Conservation (phyloP, 257 asterid genomes). For the Orobanche coerulescens region DNA sequence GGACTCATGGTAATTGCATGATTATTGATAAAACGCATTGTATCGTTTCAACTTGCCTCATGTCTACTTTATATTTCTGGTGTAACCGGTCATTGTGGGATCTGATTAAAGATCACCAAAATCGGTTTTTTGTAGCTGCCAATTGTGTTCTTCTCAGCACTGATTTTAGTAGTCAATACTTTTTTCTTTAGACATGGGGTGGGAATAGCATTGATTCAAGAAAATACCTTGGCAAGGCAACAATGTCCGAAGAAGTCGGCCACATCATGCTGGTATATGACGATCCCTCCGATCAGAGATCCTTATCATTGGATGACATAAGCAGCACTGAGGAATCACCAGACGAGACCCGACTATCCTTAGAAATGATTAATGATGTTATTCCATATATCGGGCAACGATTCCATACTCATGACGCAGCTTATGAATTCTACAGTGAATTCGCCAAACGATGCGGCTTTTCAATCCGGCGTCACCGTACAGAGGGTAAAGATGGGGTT, state of each 20-base stretch:
- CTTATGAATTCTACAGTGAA: slow-evolving; percentile 82
- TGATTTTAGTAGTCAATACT: neutral
- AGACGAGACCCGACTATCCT: slow-evolving; percentile 55
- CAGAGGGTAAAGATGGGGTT: slow-evolving; percentile 95
- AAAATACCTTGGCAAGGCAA: slow-evolving; percentile 17
- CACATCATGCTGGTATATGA: slow-evolving; percentile 73
- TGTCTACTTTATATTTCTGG: neutral
- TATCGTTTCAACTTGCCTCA: too few species aligned
- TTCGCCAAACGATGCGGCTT: slow-evolving; percentile 85
- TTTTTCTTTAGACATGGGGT: slow-evolving; percentile 24
- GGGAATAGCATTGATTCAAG: slow-evolving; percentile 14
- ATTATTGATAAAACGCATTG: too few species aligned
- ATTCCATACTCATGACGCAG: slow-evolving; percentile 77
- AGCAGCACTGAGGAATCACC: slow-evolving; percentile 93
- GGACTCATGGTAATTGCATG: neutral
- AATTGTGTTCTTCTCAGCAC: neutral
- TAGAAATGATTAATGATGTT: slow-evolving; percentile 47
- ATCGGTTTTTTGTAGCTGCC: neutral
- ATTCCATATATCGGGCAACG: slow-evolving; percentile 83
- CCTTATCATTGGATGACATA: slow-evolving; percentile 71
- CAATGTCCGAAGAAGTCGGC: slow-evolving; percentile 70
- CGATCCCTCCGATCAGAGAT: slow-evolving; percentile 79
- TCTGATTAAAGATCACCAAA: neutral
- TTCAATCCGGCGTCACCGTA: slow-evolving; percentile 88
- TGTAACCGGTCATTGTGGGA: neutral